phyloP scores from a whole-genome alignment of 2,329 filamentous ascomycete species.

The Alternaria sp. region DNA sequence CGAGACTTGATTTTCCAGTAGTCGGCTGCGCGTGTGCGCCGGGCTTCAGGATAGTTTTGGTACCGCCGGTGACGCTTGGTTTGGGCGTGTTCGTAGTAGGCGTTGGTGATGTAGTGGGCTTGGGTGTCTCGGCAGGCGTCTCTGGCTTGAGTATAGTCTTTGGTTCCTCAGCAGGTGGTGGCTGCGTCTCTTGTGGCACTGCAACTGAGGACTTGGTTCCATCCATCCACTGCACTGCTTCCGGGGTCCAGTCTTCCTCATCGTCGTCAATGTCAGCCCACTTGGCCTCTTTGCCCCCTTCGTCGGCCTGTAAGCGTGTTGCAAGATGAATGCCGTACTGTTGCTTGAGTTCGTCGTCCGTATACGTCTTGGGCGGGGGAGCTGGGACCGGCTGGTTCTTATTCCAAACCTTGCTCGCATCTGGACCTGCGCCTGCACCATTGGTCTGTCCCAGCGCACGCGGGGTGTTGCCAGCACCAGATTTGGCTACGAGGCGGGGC shows the following conservation, averaged over 20 bases:
- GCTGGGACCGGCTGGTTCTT: conserved; percentile 80
- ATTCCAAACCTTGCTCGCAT: conserved; percentile 83
- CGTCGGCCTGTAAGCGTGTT: conserved; percentile 78
- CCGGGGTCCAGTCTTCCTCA: conserved; percentile 85
- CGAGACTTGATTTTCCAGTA: conserved; percentile 60
- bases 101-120: conserved; percentile 26
- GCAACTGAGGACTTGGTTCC: conserved; percentile 82
- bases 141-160: conserved; percentile 35
- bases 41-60: conserved; percentile 61
- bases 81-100: conserved; percentile 44
- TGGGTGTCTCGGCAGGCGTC: conserved; percentile 51
- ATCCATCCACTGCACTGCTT: conserved; percentile 87
- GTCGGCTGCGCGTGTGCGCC: conserved; percentile 48
- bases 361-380: conserved; percentile 80
- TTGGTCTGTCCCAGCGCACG: conserved; percentile 65
- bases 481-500: conserved; percentile 79
- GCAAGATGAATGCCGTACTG: conserved; percentile 88
- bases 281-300: conserved; percentile 76
- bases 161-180: conserved; percentile 40
- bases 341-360: conserved; percentile 83
- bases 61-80: conserved; percentile 47
- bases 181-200: conserved; percentile 55
- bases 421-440: conserved; percentile 69
- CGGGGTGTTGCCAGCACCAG: conserved; percentile 65
- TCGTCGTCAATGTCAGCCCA: conserved; percentile 93